These are phyloP conservation scores for Malus orientalis DNA, from an alignment of 306 rosid species.

Conservation along the genomic window DNA sequence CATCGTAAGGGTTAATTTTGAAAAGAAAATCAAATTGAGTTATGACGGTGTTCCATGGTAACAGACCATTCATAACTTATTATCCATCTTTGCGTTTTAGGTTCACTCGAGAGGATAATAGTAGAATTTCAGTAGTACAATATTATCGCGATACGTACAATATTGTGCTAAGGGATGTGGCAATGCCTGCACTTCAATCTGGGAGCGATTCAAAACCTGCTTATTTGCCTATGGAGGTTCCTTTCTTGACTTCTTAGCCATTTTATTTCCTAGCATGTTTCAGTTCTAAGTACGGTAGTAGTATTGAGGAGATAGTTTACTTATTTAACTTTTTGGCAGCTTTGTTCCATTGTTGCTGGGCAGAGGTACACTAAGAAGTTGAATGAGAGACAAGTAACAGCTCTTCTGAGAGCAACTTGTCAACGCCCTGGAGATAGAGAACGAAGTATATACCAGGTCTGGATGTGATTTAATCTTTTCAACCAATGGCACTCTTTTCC, in stretches of 20 bases:
- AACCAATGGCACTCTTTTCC: background rate
- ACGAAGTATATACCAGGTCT: conserved; percentile 14
- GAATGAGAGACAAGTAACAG: conserved; percentile 50
- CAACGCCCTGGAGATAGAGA: conserved; percentile 45
- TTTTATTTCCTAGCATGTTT: background rate
- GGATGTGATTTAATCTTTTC: background rate
- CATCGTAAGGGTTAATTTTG: background rate
- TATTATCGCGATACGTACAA: conserved; percentile 45
- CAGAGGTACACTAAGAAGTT: conserved; percentile 60
- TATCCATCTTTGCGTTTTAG: conserved; percentile 24
- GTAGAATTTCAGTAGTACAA: conserved; percentile 18
- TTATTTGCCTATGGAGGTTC: conserved; percentile 78
- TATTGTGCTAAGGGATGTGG: background rate
- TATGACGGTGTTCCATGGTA: background rate
- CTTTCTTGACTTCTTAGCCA: background rate
- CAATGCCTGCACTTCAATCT: conserved; percentile 65
- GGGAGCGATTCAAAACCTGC: conserved; percentile 54
- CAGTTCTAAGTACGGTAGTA: background rate
- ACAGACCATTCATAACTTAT: background rate
- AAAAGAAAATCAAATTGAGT: background rate
- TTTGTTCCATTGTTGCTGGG: conserved; percentile 45
- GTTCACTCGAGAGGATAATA: conserved; percentile 50
- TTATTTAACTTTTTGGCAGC: conserved; percentile 16
- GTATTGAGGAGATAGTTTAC: background rate
- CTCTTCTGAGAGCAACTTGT: conserved; percentile 54